These are phyloP conservation scores for Mimosa bimucronata DNA, from an alignment of 306 rosid species.

Conservation along the genomic window DNA sequence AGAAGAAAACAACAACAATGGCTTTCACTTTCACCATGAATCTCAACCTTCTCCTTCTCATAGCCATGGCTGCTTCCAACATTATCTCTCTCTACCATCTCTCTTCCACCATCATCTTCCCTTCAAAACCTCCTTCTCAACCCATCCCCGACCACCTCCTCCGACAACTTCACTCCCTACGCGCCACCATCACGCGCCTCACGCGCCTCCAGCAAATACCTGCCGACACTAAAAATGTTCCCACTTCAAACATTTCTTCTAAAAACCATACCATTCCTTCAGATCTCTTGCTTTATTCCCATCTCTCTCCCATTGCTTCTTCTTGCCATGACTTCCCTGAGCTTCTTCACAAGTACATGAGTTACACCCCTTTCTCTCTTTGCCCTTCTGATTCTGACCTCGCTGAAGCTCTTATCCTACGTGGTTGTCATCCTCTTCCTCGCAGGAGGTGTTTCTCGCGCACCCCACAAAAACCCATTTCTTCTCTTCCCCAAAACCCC, in stretches of 20 bases:
- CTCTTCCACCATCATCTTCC: conserved; percentile 66
- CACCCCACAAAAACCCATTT: conserved; percentile 65
- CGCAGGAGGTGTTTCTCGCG: conserved; percentile 88
- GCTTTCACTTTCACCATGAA: conserved; percentile 82
- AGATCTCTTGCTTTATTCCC: conserved; percentile 82
- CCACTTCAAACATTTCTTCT: not conserved
- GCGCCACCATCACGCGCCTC: conserved; percentile 95
- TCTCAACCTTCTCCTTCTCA: conserved; percentile 68
- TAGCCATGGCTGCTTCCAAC: conserved; percentile 98
- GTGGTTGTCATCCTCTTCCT: conserved; percentile 98
- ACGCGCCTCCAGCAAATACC: conserved; percentile 69
- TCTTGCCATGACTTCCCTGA: conserved; percentile 83
- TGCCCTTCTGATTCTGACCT: conserved; percentile 78
- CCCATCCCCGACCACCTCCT: conserved; percentile 82
- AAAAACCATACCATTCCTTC: conserved; percentile 51
- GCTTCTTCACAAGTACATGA: conserved; percentile 81
- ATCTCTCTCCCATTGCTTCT: conserved; percentile 77
- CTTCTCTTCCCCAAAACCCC: conserved; percentile 59
- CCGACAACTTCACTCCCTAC: conserved; percentile 84
- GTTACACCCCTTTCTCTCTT: conserved; percentile 67
- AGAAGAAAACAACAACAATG: conserved; percentile 44
- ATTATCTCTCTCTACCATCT: conserved; percentile 92
- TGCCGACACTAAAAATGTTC: not conserved
- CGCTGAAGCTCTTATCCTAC: conserved; percentile 71
- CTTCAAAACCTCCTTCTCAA: conserved; percentile 46